phyloP scores from a whole-genome alignment of 2,329 filamentous ascomycete genomes.

The Xylaria hypoxylon region DNA sequence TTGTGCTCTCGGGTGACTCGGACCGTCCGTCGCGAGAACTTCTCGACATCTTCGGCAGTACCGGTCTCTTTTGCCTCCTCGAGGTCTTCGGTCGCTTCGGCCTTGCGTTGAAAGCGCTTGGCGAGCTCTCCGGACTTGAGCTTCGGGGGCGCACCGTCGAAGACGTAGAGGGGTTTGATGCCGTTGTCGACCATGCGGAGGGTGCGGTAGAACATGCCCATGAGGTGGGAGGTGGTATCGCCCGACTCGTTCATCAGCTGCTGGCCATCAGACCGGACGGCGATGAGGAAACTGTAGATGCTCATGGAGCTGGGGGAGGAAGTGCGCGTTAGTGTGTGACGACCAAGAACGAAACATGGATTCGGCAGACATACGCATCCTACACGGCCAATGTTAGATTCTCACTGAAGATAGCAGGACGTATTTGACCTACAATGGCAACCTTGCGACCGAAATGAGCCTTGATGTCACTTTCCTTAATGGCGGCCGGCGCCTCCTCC shows the following conservation, averaged over 20 bases:
- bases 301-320: constrained; percentile 81
- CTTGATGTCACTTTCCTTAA: constrained; percentile 98
- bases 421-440: constrained; percentile 78
- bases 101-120: constrained; percentile 94
- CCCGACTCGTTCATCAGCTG: constrained; percentile 95
- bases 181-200: constrained; percentile 98
- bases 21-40: constrained; percentile 93
- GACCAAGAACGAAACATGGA: constrained; percentile 1
- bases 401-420: not conserved
- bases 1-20: constrained; percentile 98
- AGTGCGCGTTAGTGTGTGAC: constrained; percentile 25
- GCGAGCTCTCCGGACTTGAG: constrained; percentile 97
- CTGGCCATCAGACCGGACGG: constrained; percentile 95
- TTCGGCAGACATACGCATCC: constrained; percentile 65
- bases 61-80: constrained; percentile 98
- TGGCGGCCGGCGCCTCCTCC: constrained; percentile 92
- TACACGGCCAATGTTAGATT: constrained; percentile 48
- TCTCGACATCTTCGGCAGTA: constrained; percentile 96
- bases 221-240: constrained; percentile 96
- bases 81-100: constrained; percentile 87
- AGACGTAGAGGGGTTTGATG: constrained; percentile 98
- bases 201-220: constrained; percentile 99
- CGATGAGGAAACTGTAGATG: constrained; percentile 98
- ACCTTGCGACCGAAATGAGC: constrained; percentile 99
- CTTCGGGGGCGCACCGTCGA: constrained; percentile 95